These are phyloP conservation scores for Podila minutissima DNA, from an alignment of 192 early-diverging fungal species.

Conservation along the genomic window DNA sequence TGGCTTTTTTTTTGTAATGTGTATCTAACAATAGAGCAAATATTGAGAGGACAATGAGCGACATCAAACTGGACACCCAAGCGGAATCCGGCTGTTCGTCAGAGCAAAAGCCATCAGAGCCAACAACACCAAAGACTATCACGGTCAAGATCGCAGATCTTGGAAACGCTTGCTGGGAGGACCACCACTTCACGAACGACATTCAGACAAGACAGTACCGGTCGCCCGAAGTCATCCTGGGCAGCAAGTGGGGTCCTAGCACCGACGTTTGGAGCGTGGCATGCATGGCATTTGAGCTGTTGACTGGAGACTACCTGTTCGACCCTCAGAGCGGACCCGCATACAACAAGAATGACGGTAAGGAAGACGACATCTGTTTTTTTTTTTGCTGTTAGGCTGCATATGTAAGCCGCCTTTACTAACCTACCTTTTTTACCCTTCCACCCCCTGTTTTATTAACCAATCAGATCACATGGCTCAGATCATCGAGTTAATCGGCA, in stretches of 20 bases:
- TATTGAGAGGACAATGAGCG: slow-evolving; percentile 48
- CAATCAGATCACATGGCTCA: slow-evolving; percentile 93
- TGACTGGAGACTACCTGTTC: slow-evolving; percentile 97
- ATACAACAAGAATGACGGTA: slow-evolving; percentile 94
- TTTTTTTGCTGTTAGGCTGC: background rate
- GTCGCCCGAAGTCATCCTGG: slow-evolving; percentile 96
- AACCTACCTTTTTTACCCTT: background rate
- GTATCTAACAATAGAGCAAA: slow-evolving; percentile 14
- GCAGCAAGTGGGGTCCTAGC: slow-evolving; percentile 85
- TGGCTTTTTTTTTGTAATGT: background rate
- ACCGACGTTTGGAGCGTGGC: slow-evolving; percentile 97
- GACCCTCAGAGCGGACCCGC: slow-evolving; percentile 87
- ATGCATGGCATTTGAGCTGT: slow-evolving; percentile 93
- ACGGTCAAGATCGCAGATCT: slow-evolving; percentile 97
- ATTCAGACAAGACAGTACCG: slow-evolving; percentile 99
- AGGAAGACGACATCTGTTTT: background rate
- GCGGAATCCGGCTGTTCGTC: slow-evolving; percentile 11
- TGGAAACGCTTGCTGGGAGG: slow-evolving; percentile 96
- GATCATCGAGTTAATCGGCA: slow-evolving; percentile 94
- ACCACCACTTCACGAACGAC: slow-evolving; percentile 96
- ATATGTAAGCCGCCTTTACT: background rate
- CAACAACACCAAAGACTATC: slow-evolving; percentile 46
- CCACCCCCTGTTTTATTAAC: background rate
- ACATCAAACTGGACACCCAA: slow-evolving; percentile 40
- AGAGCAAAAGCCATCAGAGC: slow-evolving; percentile 6